Base-by-base conservation (phyloP, 1,139 yeast genomes). In the Hansenula sp. region DNA sequence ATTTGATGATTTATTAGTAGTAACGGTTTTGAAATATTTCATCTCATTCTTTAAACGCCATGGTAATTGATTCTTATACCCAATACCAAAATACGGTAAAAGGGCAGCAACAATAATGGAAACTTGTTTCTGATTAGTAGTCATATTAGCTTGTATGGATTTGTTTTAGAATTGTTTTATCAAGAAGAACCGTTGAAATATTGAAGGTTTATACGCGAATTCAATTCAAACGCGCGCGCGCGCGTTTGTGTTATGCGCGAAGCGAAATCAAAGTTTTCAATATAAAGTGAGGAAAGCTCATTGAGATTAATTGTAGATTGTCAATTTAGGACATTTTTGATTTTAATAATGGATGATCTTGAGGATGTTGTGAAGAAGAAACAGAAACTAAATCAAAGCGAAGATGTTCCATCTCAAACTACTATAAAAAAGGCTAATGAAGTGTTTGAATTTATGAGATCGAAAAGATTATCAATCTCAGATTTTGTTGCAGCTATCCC, bases 21-120 rank as follows among this genome's bases (percentile, higher is more conserved):
- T 93, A 16, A 87, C 84, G 44, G 79, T 78, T 47, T 79, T 76
- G 69, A 93, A 93, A 62, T 84, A 93, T 58, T 79, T 79, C 83
- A 94, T 88, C 62, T 93, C 99, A 45, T 83, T 75, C 44, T 80
- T 73, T 29, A 93, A 71, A 42, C 84, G 73, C 99, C 99, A 93
- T 8, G 99, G 99, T 51, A 93, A 70, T 43, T 73, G 67, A 1
- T 96, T 96, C 42, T 82, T 75, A 59, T 68, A 70, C 0, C 99
- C 99, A 41, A 93, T 93, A 0, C 98, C 99, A 52, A 81, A 70
- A 1, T 73, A 74, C 1, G 97, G 96, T 50, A 79, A 62, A 40
- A 93, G 68, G 0, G 96, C 95, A 0, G 99, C 99, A 30, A 93
- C 95, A 6, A 93, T 78, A 30, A 83, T 65, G 2, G 84, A 75